Base-by-base conservation (phyloP, 108 stramenopile species). In the Conticribra weissflogii region DNA sequence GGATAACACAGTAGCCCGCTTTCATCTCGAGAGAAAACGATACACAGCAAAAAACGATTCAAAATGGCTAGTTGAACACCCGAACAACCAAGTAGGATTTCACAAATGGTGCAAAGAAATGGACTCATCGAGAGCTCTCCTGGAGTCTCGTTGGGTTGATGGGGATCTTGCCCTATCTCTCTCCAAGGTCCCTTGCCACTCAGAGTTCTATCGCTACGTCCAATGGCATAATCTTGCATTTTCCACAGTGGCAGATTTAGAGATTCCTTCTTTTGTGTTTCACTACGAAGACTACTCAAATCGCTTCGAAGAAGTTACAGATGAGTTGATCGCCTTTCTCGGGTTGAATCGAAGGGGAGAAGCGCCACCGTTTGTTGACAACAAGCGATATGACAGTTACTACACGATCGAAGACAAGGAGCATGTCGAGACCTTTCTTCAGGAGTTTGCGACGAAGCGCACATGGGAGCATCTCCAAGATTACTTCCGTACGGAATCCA, bases 231-330 rank as follows among this genome's bases (percentile, higher is more conserved):
- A 81, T 33, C 64, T 82, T 17, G 85, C 84, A 18, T 69, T 86
- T 68, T 49, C 49, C 19, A 70, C 62, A 15, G 74, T 72, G 16
- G 52, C 60, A 14, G 83, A 84, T 21, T 50, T 85, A n/a, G 64
- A 71, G 0, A 18, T 90, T n/a, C 84, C 87, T 4, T 57, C 78
- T 0, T 65, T 79, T 18, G 66, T 83, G 2, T 63, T 94, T 2
- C 70, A 88, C 53, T 94, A 94, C 59, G 93, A 94, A 70, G 84
- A 91, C 46, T 94, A 89, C 62, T 49, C 45, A 1, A 74, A 29
- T 9, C 59, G 81, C 22, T 85, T 78, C 21, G 73, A 72, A 28
- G 59, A 64, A 18, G 83, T 83, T 2, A 71, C 79, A 2, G 33
- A 53, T 5, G 56, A 67, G 19, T 72, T 94, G 1, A 25, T 89